Conservation (phyloP, 2,329 filamentous ascomycete species). For the Neonectria coccinea region DNA sequence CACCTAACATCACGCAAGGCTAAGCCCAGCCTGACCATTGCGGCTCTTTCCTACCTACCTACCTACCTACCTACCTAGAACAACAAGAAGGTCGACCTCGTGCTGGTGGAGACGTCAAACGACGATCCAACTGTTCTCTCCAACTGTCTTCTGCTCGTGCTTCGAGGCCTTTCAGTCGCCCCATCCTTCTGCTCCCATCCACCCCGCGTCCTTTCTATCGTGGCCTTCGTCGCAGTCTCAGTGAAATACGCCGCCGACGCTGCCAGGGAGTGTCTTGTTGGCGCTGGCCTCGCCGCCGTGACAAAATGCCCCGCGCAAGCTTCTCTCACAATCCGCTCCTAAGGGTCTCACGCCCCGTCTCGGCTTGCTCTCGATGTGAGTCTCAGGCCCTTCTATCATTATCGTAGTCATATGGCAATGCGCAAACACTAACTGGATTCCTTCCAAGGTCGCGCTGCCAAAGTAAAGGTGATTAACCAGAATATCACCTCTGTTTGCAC, state of each 20-base stretch:
- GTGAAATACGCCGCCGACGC: not conserved
- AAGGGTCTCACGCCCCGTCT: constrained; percentile 82
- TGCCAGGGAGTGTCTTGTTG: constrained; percentile 10
- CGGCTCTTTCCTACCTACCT: constrained; percentile 21
- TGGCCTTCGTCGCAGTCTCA: constrained; percentile 3
- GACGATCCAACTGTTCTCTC: constrained; percentile 37
- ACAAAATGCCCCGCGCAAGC: constrained; percentile 59
- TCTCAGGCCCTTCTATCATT: constrained; percentile 18
- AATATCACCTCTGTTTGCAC: not conserved
- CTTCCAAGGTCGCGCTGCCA: constrained; percentile 79
- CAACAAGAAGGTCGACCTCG: constrained; percentile 34
- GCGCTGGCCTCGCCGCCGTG: constrained; percentile 11
- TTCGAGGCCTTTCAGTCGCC: constrained; percentile 29
- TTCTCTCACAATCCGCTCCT: constrained; percentile 70
- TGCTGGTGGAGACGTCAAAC: constrained; percentile 44
- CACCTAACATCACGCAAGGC: constrained; percentile 16
- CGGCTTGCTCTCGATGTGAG: constrained; percentile 81
- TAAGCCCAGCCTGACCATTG: constrained; percentile 25
- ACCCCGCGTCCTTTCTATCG: not conserved
- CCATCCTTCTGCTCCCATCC: constrained; percentile 10
- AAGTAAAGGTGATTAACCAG: constrained; percentile 77
- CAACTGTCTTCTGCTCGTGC: constrained; percentile 24
- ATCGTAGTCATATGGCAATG: constrained; percentile 16
- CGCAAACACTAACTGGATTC: constrained; percentile 24
- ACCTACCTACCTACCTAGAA: constrained; percentile 20